These are phyloP conservation scores for Aphanocladium album DNA, from an alignment of 2,329 filamentous ascomycete species.

Conservation along the genomic window DNA sequence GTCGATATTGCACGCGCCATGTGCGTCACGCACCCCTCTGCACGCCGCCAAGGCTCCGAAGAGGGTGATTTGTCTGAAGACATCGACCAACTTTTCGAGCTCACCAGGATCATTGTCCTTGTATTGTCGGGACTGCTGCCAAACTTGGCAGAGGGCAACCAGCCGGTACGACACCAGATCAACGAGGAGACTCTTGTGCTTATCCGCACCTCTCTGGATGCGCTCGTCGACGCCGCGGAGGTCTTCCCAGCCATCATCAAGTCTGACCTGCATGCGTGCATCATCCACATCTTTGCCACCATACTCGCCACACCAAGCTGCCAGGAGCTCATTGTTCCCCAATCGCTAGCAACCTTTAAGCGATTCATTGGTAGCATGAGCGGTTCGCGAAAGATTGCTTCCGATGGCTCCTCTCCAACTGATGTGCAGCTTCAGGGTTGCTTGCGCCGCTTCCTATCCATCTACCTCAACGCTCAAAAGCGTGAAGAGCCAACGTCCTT, in stretches of 20 bases:
- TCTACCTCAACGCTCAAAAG: conserved; percentile 70
- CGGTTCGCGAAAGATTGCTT: conserved; percentile 33
- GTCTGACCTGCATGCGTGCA: conserved; percentile 91
- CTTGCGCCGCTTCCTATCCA: conserved; percentile 74
- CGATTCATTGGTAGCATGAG: conserved; percentile 79
- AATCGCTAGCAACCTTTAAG: conserved; percentile 85
- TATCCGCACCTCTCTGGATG: conserved; percentile 73
- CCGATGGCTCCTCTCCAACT: conserved; percentile 44
- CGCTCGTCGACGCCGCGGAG: conserved; percentile 88
- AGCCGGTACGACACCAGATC: conserved; percentile 66
- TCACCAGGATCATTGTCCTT: conserved; percentile 92
- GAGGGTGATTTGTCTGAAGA: conserved; percentile 87
- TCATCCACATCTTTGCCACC: conserved; percentile 92
- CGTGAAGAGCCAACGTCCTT: conserved; percentile 71
- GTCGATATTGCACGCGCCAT: conserved; percentile 89
- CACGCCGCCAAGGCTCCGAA: conserved; percentile 50
- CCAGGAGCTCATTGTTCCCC: conserved; percentile 82
- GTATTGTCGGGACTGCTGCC: conserved; percentile 85
- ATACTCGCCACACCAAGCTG: conserved; percentile 80
- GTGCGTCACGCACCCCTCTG: conserved; percentile 87
- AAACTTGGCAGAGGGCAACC: conserved; percentile 65
- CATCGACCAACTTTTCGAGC: conserved; percentile 94
- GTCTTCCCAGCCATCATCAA: conserved; percentile 97
- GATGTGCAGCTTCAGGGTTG: conserved; percentile 74
- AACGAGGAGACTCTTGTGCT: conserved; percentile 83